Evolutionary conservation across 2,329 filamentous ascomycete genomes (phyloP), one percentile per base, ranked within the genome.

Genomic region (Dothideomycetidae sp.): DNA sequence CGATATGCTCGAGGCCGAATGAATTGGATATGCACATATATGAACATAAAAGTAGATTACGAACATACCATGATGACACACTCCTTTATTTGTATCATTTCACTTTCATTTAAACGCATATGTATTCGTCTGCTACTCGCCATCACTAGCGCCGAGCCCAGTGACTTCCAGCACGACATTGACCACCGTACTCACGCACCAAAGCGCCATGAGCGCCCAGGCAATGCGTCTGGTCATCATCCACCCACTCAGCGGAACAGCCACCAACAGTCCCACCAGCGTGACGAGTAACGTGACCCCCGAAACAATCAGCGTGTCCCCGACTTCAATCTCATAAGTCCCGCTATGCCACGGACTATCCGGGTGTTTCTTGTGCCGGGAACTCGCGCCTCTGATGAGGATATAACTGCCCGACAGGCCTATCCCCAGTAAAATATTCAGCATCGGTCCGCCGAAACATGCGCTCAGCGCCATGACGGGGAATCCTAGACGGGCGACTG

Each of bases 371-470:
- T 64, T 59, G 43, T 82, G 74, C 36, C 67, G 66, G 44, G 73
- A 67, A 48, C 79, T 72, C 12, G 79, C 80, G 19, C 73, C 69
- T 38, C 70, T 70, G 11, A 92, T 67, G 40, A 82, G 86, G 71
- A 94, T 90, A 54, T 86, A 92, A 28, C 83, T 71, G 11, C 90
- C 90, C 16, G 81, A 81, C 3, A 96, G 66, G n/a, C 90, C 90
- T 36, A 98, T 86, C 0, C 90, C 90, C 3, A 98, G 71, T 0
- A 98, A 64, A 44, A 98, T 98, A 50, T 98, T 98, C 29, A 98
- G 71, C 84, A 98, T 88, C 0, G 90, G 90, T 0, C 90, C 92
- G n/a, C 90, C 90, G 55, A 98, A 94, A 55, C 90, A 98, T 3
- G 90, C 90, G 21, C 82, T 86, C 29, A 80, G 62, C 1, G 90